Evolutionary conservation across 495 filamentous ascomycete genomes (phyloP), one percentile per base, ranked within the genome.

Genomic region (Penicilliopsis zonata): DNA sequence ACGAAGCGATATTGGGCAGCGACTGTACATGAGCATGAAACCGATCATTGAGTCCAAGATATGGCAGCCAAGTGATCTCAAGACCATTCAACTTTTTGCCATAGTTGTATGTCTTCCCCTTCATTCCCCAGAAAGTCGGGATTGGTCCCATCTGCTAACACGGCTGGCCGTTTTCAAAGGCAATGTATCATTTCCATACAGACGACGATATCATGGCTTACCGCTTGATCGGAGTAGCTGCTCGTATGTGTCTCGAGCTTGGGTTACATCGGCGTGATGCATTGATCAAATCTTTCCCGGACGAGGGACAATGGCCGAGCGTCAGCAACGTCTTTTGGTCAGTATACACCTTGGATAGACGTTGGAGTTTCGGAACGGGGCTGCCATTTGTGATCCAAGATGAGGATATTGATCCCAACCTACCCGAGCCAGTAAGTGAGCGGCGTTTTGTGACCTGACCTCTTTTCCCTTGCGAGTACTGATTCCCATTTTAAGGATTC

Each of bases 281-380:
- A 5, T 55, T 88, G 37, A 54, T 71, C n/a, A 79, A 70, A 32
- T 70, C 76, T 13, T 64, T 70, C 36, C 64, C 74, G 5, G 67
- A 72, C 30, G 69, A 80, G 28, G 48, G 52, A 3, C 76, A 82
- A 18, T 70, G 79, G 29, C 53, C 61, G 18, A 61, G 67, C 27
- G 70, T 76, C 1, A 61, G 75, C 28, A 68, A 74, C 28, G 70
- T 79, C 0, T 93, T 93, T 46, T 93, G 85, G 85, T 62, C 79
- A 0, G 67, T 81, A 6, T 88, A 86, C 41, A 76, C 79, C 16
- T 59, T 93, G 32, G 85, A 93, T 46, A 59, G 82, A 13, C 63
- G 85, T 12, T 90, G 83, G 82, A 82, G 78, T 42, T 77, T 90
- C 19, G 78, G 79, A 9, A 83, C 79, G 0, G 85, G 85, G 5